A percentile compares a stretch with the other conserved stretches of the same genome.
Conservation (phyloP, 306 rosid genomes). For the Citrullus colocynthis region DNA sequence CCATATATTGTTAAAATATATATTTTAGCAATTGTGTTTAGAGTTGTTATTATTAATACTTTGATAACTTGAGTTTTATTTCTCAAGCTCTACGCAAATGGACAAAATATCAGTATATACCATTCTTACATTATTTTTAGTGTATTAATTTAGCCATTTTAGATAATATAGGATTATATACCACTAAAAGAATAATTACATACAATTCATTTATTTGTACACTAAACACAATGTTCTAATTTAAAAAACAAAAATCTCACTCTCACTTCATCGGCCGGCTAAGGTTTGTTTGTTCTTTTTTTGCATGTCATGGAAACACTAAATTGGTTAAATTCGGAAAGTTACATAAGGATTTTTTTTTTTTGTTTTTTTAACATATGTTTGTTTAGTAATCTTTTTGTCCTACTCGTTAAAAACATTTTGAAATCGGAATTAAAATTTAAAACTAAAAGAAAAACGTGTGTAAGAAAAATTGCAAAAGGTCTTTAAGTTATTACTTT, state of each 20-base stretch:
- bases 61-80: too few species aligned
- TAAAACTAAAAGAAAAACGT: too few species aligned
- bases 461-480: not conserved
- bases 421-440: not conserved
- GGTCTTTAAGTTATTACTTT: too few species aligned
- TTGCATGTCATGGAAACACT: not conserved
- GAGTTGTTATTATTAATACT: too few species aligned
- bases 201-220: not conserved
- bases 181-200: not conserved
- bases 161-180: not conserved
- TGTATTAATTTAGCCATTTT: not conserved
- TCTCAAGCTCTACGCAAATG: too few species aligned
- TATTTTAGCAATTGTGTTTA: too few species aligned
- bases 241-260: not conserved
- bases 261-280: not conserved
- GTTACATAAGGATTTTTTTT: not conserved
- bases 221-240: not conserved
- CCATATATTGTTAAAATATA: too few species aligned
- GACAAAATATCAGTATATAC: not conserved
- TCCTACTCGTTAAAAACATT: too few species aligned
- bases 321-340: not conserved
- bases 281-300: not conserved
- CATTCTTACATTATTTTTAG: not conserved
- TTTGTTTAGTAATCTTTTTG: too few species aligned
- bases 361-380: too few species aligned